Evolutionary conservation across 2,329 filamentous ascomycete genomes (phyloP), one percentile per base, ranked within the genome.

Genomic region (Hypoxylon sp.): DNA sequence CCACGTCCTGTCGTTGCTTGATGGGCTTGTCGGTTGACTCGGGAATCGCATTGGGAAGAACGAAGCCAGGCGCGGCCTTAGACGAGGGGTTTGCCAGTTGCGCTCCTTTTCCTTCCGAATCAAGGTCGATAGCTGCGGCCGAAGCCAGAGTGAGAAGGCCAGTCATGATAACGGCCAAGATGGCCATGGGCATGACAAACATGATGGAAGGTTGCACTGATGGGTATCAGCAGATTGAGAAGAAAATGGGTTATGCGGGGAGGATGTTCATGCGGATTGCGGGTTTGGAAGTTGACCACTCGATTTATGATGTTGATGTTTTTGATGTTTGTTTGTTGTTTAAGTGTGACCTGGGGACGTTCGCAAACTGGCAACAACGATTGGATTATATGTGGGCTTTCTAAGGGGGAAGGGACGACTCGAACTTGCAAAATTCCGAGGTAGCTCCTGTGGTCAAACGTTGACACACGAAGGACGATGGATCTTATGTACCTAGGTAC

Each of bases 1-100:
- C 66, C 1, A 61, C 60, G 38, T 67, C 54, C 24, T 55, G 52
- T 9, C 59, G 64, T 20, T 59, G 28, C 16, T 52, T 61, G 18
- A n/a, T 14, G 24, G 64, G 26, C 38, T 61, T 18, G 14, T 28
- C 36, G 11, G 50, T 33, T 14, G 54, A 51, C 20, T 61, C 50
- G 53, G 11, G 24, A 42, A 64, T 24, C 3, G 22, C 38, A 9
- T 42, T 11, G 8, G 58, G 22, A 3, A 57, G 45, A 14, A 33
- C 49, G 36, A 52, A 32, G 26, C 57, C 24, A 8, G 16, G 57
- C 38, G 57, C 56, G 11, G 16, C 7, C 11, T 48, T 22, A 14
- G 53, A 12, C 8, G 58, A 54, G 6, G 30, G 12, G 16, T 18
- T 14, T 4, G 40, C 42, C 18, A 52, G 28, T 16, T 46, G 45